Base-by-base conservation (phyloP, 2,329 filamentous ascomycete species). In the Aaosphaeria pasadenensis region DNA sequence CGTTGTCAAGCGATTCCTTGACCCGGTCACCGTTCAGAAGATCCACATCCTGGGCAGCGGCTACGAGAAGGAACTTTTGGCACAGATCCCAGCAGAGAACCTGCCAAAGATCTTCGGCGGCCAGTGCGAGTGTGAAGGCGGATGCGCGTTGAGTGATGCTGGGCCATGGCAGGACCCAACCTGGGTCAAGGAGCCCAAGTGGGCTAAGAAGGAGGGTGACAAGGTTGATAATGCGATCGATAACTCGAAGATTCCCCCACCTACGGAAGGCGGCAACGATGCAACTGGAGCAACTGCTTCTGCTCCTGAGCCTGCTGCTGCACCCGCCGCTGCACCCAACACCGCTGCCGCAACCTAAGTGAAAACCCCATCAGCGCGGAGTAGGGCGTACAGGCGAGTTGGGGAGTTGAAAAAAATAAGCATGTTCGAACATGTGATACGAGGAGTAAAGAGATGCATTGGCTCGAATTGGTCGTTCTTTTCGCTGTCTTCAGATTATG, bases 21-120 rank as follows among this genome's bases (percentile, higher is more conserved):
- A 99, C 75, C 94, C 94, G 44, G 91, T 99, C 65, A 99, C 94
- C 42, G 91, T 95, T 52, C 80, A 86, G 69, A 99, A 99, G 84
- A 99, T 99, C 68, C 85, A 95, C 74, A 86, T 99, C 48, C 80
- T 97, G 36, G 90, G 91, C 56, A 75, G 77, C 56, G 78, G 82
- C 51, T 97, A 96, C 78, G 82, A 95, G 78, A 84, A 82, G 64
- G 89, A 96, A 71, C 78, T 99, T 48, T 78, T 96, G 52, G 80
- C 77, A 49, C 94, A 99, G 76, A 82, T 99, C 3, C 87, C 91
- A 1, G 80, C 84, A 45, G 91, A 96, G 80, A 96, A 95, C 76
- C 79, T 99, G 52, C 94, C 94, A 53, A 86, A 85, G 72, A 77
- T 83, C 51, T 92, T 96, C 62, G 94, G 94, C 55, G 94, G 94